Base-by-base conservation (phyloP, 306 rosid species). In the Quercus dentata region DNA sequence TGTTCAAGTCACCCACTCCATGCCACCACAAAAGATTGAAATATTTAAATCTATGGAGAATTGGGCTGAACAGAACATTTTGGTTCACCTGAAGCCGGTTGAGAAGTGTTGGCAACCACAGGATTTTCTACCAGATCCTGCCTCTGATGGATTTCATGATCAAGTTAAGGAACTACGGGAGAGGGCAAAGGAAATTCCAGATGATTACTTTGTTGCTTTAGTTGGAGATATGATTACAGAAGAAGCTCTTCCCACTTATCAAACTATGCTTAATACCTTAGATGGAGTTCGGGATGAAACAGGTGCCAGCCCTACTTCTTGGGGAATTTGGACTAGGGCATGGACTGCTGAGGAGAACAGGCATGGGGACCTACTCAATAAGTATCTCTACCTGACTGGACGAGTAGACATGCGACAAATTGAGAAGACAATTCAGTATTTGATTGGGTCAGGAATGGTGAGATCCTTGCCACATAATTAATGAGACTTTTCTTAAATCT, bases 341-440 rank as follows among this genome's bases (percentile, higher is more conserved):
- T 94, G 98, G 98, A 94, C 98, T 74, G 98, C 98, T 71, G 98
- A 94, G 76, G 98, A 94, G 82, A 94, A 94, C 83, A 83, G 98
- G 79, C 98, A 94, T 5, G 98, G 98, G 65, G 98, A 94, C 86
- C 91, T 94, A 63, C 98, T 94, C 70, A 94, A 91, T 73, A 94
- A 94, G 86, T 94, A 94, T 85, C 98, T 94, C 67, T 94, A 94
- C 90, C 88, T 94, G 75, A 73, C 81, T 27, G 98, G 98, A 33
- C 92, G 98, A 68, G 98, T 94, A 41, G 98, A 94, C 87, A 89
- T 94, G 98, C 87, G 78, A 83, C 97, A 94, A 84, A 90, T 94
- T 82, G 97, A 94, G 87, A 94, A 89, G 87, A 90, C 98, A 20
- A 91, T 94, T 87, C 97, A 94, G 85, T 94, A 94, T 80, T 76